Percentiles rank a stretch among this genome's conserved stretches.
Evolutionary conservation across 176 grass and related monocot species (phyloP).

Genomic region (Thinopyrum elongatum): DNA sequence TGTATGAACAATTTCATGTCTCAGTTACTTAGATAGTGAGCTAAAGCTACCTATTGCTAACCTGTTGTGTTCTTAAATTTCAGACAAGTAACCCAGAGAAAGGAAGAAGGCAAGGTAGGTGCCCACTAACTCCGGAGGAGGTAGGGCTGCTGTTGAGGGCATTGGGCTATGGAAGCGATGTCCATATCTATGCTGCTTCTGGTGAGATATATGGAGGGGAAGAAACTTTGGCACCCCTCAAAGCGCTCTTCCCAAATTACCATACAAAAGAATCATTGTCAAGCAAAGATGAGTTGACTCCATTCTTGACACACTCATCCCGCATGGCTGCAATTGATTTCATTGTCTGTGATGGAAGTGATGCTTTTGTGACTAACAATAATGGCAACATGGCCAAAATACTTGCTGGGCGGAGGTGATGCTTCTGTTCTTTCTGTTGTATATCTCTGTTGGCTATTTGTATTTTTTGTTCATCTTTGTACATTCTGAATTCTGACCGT

Average conservation of each 20-base stretch:
- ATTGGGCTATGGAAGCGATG: conserved; percentile 64
- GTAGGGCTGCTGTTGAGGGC: conserved; percentile 80
- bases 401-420: conserved; percentile 73
- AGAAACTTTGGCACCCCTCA: conserved; percentile 64
- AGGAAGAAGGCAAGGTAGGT: conserved; percentile 70
- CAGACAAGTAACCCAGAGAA: conserved; percentile 44
- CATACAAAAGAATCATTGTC: conserved; percentile 81
- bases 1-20: conserved; percentile 36
- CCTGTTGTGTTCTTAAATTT: conserved; percentile 2
- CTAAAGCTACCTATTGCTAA: conserved; percentile 20
- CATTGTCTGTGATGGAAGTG: conserved; percentile 86
- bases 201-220: conserved; percentile 92
- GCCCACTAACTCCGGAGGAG: conserved; percentile 86
- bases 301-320: conserved; percentile 63
- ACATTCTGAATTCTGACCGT: conserved; percentile 4
- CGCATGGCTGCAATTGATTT: conserved; percentile 96
- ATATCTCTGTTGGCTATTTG: neutral
- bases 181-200: conserved; percentile 86
- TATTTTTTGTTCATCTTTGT: neutral
- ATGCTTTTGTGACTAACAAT: conserved; percentile 93
- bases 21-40: neutral
- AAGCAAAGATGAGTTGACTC: conserved; percentile 59
- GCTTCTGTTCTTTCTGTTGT: neutral
- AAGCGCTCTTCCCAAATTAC: conserved; percentile 84
- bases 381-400: conserved; percentile 91